phyloP scores from a whole-genome alignment of 164 flowering plant genomes.

The Stephania yunnanensis region DNA sequence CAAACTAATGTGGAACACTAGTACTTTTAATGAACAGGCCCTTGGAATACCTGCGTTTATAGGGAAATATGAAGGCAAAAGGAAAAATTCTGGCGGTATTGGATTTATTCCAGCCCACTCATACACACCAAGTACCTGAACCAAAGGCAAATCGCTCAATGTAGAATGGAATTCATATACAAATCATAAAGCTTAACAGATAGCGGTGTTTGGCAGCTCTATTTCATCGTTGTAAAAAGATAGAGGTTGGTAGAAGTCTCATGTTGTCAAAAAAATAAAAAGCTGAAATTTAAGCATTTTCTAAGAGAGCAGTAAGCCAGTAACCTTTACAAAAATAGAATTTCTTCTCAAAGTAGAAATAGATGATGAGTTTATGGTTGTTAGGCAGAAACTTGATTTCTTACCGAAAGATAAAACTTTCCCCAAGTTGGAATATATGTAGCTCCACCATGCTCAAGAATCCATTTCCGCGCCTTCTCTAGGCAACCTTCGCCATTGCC shows the following conservation, averaged over 20 bases:
- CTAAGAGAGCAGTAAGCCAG: background rate
- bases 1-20: no score
- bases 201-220: no score
- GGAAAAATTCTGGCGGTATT: conserved; percentile 33
- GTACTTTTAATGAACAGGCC: no score
- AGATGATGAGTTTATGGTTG: no score
- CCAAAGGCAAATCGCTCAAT: background rate
- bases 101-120: conserved; percentile 67
- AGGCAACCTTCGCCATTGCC: background rate
- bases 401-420: conserved; percentile 8
- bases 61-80: conserved; percentile 45
- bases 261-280: background rate
- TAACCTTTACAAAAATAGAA: no score
- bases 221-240: no score
- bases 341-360: no score
- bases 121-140: conserved; percentile 51
- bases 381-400: background rate
- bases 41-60: background rate
- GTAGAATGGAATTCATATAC: no score
- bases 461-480: conserved; percentile 7
- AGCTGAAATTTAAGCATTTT: background rate
- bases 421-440: conserved; percentile 13
- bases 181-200: no score
- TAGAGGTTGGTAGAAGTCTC: no score
- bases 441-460: conserved; percentile 9